Base-by-base conservation (phyloP, 768 basidiomycete genomes). In the Austroboletus festivus region DNA sequence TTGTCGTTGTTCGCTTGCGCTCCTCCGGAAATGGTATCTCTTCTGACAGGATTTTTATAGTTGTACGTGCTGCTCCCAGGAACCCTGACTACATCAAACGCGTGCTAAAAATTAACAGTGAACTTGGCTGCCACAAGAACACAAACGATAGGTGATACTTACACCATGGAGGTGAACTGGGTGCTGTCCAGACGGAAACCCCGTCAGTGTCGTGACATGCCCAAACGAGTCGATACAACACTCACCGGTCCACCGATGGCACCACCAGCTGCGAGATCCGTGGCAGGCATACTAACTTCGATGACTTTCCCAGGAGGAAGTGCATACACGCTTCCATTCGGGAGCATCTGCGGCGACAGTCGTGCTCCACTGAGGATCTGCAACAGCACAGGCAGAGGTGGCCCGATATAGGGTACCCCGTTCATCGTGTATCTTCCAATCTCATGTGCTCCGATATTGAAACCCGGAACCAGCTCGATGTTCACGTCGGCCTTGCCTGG, bases 241-340 rank as follows among this genome's bases (percentile, higher is more conserved):
- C 31, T 33, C 7, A 73, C 56, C 8, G 57, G 70, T n/a, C 60
- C 66, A 15, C 64, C 62, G 18, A 53, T 42, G 26, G 50, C 60
- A 18, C 60, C 66, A 15, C 64, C 62, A 20, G 54, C 42, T 24
- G 50, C 60, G 3, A 7, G 67, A 2, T 18, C 20, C 6, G 56
- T 47, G 13, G 70, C 71, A 1, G 75, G 73, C 15, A 80, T 71
- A 18, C 67, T 72, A 13, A 80, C 53, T 49, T 81, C 78, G 24
- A 80, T 70, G 45, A 56, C 72, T 53, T 52, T 72, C 55, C 78
- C 74, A 1, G 48, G 59, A 0, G 77, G 75, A 3, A 84, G 68
- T 1, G 59, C 50, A 51, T 76, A 77, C 5, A 83, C 64, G 9
- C 71, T 71, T 11, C 79, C 77, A 3, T 57, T 42, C 9, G 75